Base-by-base conservation (phyloP, 768 basidiomycete genomes). In the Nidularia pulvinata region DNA sequence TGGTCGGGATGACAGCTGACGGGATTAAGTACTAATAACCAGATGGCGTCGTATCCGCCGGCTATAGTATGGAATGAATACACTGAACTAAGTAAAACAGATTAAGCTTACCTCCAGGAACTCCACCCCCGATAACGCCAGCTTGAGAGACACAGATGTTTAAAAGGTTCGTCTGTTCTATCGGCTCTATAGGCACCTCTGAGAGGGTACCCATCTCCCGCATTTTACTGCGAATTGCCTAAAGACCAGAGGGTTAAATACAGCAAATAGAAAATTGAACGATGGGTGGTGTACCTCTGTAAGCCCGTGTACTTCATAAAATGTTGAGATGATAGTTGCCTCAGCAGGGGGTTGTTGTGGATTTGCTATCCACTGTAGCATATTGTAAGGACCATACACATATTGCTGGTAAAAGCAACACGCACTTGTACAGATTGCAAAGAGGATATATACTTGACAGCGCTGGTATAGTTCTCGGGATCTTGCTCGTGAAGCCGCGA, bases 21-120 rank as follows among this genome's bases (percentile, higher is more conserved):
- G 36, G 84, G 80, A 46, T 89, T 86, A 61, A 89, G 80, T 14
- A 95, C 83, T 13, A 99, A 82, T 5, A 99, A 75, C 93, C 95
- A 98, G 54, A 98, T 83, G 6, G 97, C 97, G 65, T 99, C 97
- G 68, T 91, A 98, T 1, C 97, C 97, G 7, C 97, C 97, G 50
- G 97, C 97, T 98, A 59, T 51, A 44, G 30, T 50, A 51, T 49
- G 48, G 9, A 42, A 36, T 5, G 47, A 14, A 51, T 34, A 50
- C 47, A 16, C 7, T 25, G 37, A 32, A n/a, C 45, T 33, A 30
- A n/a, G 43, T 44, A 32, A 57, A 45, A 25, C 43, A 33, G 37
- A 34, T n/a, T 7, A 4, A 67, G 45, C 89, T 60, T 63, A 95
- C 95, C 95, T 42, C 97, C 97, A 5, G 97, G 97, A 4, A 98